phyloP scores from a whole-genome alignment of 179 eudicot genomes.

The Sideroxylon spinosum region DNA sequence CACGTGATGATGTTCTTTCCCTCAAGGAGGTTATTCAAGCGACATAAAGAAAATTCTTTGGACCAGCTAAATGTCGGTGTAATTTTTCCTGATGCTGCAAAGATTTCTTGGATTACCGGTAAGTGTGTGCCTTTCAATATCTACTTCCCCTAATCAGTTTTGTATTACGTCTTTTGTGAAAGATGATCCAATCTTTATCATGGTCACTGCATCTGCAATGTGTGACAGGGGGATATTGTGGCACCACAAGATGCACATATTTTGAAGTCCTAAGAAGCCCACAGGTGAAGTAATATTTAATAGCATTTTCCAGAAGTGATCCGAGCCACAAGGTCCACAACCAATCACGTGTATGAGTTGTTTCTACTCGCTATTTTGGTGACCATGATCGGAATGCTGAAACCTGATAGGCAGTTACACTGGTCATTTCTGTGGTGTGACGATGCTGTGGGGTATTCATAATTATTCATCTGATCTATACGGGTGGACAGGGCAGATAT shows the following conservation, averaged over 20 bases:
- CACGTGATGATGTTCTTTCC: constrained; percentile 66
- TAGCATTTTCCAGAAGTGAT: background rate
- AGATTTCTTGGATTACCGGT: background rate
- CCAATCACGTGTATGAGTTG: background rate
- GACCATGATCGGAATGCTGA: background rate
- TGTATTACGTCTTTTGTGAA: too few species aligned
- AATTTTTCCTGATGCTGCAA: background rate
- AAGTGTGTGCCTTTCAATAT: background rate
- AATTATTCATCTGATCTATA: background rate
- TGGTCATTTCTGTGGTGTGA: background rate
- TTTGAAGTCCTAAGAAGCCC: background rate
- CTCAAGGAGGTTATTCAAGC: constrained; percentile 53
- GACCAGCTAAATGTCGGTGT: background rate
- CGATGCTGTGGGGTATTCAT: background rate
- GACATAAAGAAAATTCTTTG: background rate
- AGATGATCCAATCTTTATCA: too few species aligned
- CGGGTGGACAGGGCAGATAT: too few species aligned
- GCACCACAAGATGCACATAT: background rate
- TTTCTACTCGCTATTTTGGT: background rate
- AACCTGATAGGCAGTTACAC: background rate
- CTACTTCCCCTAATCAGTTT: background rate
- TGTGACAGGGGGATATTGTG: background rate
- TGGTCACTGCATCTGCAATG: too few species aligned
- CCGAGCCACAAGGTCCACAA: background rate
- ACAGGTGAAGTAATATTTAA: too few species aligned